Conservation (phyloP, 495 filamentous ascomycete species). For the Parachaetomium inaequale region DNA sequence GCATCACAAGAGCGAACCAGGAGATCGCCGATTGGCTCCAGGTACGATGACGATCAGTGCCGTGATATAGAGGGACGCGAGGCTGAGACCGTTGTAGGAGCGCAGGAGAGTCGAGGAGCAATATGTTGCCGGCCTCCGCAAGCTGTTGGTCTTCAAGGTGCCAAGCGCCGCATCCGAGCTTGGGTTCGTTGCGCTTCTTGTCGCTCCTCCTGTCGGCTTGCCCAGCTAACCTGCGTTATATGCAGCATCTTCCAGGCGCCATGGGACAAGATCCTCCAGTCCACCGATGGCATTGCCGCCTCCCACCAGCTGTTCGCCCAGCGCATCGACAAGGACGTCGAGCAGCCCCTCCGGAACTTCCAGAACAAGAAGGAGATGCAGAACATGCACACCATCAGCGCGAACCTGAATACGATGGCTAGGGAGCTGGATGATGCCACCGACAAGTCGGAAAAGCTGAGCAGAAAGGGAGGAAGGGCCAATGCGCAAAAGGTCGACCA, state of each 20-base stretch:
- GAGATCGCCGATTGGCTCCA: slow-evolving; percentile 97
- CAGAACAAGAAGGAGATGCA: slow-evolving; percentile 76
- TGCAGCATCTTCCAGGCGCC: slow-evolving; percentile 81
- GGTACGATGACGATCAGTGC: slow-evolving; percentile 52
- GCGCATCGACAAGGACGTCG: slow-evolving; percentile 88
- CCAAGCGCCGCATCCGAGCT: slow-evolving; percentile 71
- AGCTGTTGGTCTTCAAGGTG: slow-evolving; percentile 69
- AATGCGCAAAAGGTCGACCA: slow-evolving; percentile 74
- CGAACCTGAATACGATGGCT: slow-evolving; percentile 74
- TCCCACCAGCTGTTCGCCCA: slow-evolving; percentile 80
- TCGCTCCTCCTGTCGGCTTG: slow-evolving; percentile 15
- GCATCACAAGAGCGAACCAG: slow-evolving; percentile 79
- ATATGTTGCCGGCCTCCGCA: slow-evolving; percentile 81
- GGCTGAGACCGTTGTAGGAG: slow-evolving; percentile 59
- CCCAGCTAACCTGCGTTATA: slow-evolving; percentile 18
- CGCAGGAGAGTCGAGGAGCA: slow-evolving; percentile 87
- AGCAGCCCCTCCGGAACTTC: slow-evolving; percentile 70
- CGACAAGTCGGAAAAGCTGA: slow-evolving; percentile 83
- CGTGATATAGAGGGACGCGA: slow-evolving; percentile 8
- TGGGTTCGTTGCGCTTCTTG: slow-evolving; percentile 58
- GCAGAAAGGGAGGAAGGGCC: slow-evolving; percentile 72
- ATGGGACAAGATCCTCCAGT: slow-evolving; percentile 85
- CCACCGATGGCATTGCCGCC: slow-evolving; percentile 73
- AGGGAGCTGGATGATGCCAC: slow-evolving; percentile 80
- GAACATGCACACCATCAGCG: slow-evolving; percentile 76